These are phyloP conservation scores for Yamagishiella unicocca DNA, from an alignment of 139 green algal genomes.

Conservation along the genomic window DNA sequence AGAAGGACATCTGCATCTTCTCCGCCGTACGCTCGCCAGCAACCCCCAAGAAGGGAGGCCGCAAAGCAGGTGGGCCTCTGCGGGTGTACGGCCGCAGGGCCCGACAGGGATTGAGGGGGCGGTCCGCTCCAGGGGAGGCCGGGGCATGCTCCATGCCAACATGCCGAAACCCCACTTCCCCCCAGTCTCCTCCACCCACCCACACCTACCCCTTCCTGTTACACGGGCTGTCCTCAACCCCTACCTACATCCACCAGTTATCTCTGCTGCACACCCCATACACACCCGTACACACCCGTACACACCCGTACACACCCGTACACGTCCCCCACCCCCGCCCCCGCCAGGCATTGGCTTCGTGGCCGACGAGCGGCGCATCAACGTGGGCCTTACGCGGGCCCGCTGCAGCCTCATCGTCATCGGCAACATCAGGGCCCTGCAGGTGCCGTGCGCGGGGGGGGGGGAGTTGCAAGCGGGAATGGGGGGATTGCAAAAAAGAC, in stretches of 20 bases:
- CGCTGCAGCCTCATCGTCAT: constrained; percentile 87
- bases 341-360: constrained; percentile 82
- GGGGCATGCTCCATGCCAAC: not conserved
- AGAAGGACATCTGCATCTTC: constrained; percentile 94
- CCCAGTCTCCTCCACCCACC: not conserved
- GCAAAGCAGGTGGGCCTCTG: not conserved
- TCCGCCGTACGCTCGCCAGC: constrained; percentile 72
- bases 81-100: not conserved
- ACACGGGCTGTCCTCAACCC: too few species aligned
- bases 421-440: constrained; percentile 75
- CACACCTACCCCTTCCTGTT: not conserved
- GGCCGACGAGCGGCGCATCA: constrained; percentile 91
- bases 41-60: constrained; percentile 32
- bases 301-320: too few species aligned
- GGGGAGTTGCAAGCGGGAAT: not conserved
- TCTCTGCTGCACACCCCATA: too few species aligned
- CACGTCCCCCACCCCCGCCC: not conserved
- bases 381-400: constrained; percentile 91
- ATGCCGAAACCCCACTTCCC: not conserved
- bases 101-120: too few species aligned
- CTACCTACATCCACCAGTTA: too few species aligned
- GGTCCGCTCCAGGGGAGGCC: not conserved
- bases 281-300: too few species aligned
- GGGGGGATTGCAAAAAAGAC: not conserved
- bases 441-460: not conserved